Base-by-base conservation (phyloP, 768 basidiomycete species). In the Phylloporus scabripes region DNA sequence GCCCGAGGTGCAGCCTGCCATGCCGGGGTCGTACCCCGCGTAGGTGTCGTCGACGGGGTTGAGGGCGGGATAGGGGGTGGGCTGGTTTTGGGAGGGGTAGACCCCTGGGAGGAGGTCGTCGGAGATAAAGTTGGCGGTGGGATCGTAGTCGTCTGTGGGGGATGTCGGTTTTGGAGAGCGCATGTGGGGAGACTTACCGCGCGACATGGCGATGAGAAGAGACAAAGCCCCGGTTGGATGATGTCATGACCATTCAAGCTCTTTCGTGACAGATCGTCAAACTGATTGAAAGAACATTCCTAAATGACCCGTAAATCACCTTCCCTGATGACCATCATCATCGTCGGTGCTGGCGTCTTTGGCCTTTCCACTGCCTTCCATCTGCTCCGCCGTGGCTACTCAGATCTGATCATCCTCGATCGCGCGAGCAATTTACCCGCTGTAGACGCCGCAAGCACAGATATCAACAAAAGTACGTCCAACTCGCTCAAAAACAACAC, bases 281-380 rank as follows among this genome's bases (percentile, higher is more conserved):
- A n/a, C n/a, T n/a, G n/a, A n/a, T n/a, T n/a, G n/a, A n/a, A n/a
- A n/a, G n/a, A n/a, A n/a, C n/a, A n/a, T n/a, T n/a, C n/a, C n/a
- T n/a, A n/a, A n/a, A n/a, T n/a, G n/a, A n/a, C n/a, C n/a, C n/a
- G n/a, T n/a, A n/a, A n/a, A n/a, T n/a, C n/a, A n/a, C n/a, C n/a
- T n/a, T n/a, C n/a, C n/a, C n/a, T n/a, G n/a, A n/a, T n/a, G n/a
- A n/a, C n/a, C n/a, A 52, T 65, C 39, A 60, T 92, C 45, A 83
- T 93, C 52, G 72, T 91, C 37, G 91, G 91, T 23, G 83, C 87
- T 34, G 91, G 91, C 5, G 83, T 83, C 55, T 94, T 94, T 63
- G 93, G 93, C 6, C 71, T 90, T 43, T 93, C 91, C 15, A 87
- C 93, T 0, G 93, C 92, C 1, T 77, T 82, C 56, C 82, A 90